phyloP scores from a whole-genome alignment of 345 rosid species.

The Conringia planisiliqua region DNA sequence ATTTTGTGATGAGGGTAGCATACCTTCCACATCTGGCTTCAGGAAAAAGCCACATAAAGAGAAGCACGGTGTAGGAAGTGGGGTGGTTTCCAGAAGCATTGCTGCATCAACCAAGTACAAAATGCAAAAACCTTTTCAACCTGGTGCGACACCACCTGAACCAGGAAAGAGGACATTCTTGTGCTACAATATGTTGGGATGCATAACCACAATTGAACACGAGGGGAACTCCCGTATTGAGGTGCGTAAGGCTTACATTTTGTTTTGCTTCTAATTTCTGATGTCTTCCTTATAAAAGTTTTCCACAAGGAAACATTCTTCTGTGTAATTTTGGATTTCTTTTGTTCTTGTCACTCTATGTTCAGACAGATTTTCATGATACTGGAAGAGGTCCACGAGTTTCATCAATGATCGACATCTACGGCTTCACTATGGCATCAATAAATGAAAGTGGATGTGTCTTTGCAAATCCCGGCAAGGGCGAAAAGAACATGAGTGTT shows the following conservation, averaged over 20 bases:
- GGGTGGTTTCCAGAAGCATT: conserved; percentile 31
- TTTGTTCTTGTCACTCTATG: conserved; percentile 10
- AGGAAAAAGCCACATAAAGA: conserved; percentile 45
- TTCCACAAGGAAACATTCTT: not conserved
- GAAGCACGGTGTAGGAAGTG: conserved; percentile 40
- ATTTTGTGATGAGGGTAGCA: conserved; percentile 38
- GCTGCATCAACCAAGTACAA: conserved; percentile 43
- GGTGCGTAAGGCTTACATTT: conserved; percentile 40
- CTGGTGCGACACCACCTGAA: conserved; percentile 74
- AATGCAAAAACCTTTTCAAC: conserved; percentile 94
- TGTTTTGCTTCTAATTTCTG: not conserved
- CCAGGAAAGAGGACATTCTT: conserved; percentile 75
- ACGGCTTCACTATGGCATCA: conserved; percentile 95
- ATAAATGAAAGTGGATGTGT: conserved; percentile 84
- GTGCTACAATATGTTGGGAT: conserved; percentile 94
- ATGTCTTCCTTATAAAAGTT: not conserved
- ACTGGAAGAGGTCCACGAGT: conserved; percentile 90
- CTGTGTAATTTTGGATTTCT: not conserved
- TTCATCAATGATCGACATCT: conserved; percentile 92
- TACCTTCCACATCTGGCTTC: conserved; percentile 38
- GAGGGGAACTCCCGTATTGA: conserved; percentile 94
- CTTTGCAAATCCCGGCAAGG: conserved; percentile 91
- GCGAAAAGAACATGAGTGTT: conserved; percentile 89
- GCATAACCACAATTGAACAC: conserved; percentile 78
- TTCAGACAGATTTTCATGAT: conserved; percentile 95